phyloP scores from a whole-genome alignment of 202 grass and related monocot genomes.

The Cymbopogon flexuosus region DNA sequence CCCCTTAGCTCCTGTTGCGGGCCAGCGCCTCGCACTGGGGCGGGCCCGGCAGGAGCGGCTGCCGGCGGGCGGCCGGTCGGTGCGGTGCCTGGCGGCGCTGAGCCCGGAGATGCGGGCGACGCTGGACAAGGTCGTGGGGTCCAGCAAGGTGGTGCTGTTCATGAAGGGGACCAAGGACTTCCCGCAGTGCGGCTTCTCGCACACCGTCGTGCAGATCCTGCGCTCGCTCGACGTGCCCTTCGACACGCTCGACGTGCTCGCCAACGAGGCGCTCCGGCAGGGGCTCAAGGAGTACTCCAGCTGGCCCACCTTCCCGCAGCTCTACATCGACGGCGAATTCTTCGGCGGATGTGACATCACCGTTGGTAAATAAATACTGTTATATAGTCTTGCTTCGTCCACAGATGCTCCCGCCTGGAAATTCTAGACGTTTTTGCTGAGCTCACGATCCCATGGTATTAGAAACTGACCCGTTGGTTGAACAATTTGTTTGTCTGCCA shows the following conservation, averaged over 20 bases:
- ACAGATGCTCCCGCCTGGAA: neutral
- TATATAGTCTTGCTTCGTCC: neutral
- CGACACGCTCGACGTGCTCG: constrained; percentile 84
- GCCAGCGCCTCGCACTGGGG: neutral
- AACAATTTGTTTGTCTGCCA: neutral
- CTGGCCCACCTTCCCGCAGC: constrained; percentile 94
- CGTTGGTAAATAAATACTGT: constrained; percentile 39
- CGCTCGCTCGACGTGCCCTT: constrained; percentile 84
- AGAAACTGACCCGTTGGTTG: neutral
- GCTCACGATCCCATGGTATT: neutral
- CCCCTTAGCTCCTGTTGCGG: neutral
- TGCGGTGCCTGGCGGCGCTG: constrained; percentile 31
- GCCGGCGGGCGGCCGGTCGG: constrained; percentile 7
- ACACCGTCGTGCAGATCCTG: constrained; percentile 90
- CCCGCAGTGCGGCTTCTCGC: constrained; percentile 96
- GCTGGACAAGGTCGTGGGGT: constrained; percentile 71
- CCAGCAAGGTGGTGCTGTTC: constrained; percentile 84
- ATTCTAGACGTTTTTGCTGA: neutral
- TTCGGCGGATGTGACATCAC: constrained; percentile 86
- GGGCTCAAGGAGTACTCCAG: constrained; percentile 90
- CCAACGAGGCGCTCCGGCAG: constrained; percentile 74
- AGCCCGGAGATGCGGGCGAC: constrained; percentile 61
- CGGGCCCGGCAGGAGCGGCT: neutral
- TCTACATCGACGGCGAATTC: constrained; percentile 90
- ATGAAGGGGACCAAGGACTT: constrained; percentile 98